Evolutionary conservation across 805 yeast genomes (phyloP).

Genomic region (Myxozyma nipponensis): DNA sequence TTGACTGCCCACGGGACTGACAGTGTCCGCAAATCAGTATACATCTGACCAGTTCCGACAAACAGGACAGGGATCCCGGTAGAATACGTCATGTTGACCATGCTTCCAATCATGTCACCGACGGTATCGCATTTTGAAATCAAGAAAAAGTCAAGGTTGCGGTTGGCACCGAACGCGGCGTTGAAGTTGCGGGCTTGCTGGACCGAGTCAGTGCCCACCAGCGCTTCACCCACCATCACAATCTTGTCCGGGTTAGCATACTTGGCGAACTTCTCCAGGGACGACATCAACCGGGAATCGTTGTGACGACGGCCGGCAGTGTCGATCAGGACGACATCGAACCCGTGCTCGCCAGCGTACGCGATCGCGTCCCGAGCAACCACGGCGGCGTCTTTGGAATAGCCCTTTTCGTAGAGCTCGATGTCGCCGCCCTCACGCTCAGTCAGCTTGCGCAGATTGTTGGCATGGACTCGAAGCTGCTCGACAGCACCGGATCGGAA

Average conservation of each 20-base stretch:
- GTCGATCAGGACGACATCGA: conserved; percentile 86
- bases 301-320: conserved; percentile 98
- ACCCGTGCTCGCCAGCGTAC: conserved; percentile 63
- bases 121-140: conserved; percentile 96
- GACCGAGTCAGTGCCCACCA: conserved; percentile 96
- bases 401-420: conserved; percentile 89
- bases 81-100: conserved; percentile 96
- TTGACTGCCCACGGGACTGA: conserved; percentile 92
- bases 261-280: conserved; percentile 88
- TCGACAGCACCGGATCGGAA: conserved; percentile 99
- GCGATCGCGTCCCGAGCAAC: conserved; percentile 89
- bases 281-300: conserved; percentile 92
- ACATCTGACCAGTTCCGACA: conserved; percentile 96
- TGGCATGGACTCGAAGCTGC: conserved; percentile 89
- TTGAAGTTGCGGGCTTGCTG: conserved; percentile 92
- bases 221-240: conserved; percentile 97
- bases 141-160: conserved; percentile 83
- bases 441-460: conserved; percentile 68
- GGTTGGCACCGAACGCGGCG: conserved; percentile 79
- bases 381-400: conserved; percentile 95
- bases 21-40: conserved; percentile 85
- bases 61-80: conserved; percentile 93
- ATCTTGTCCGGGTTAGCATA: conserved; percentile 94
- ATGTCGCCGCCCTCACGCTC: conserved; percentile 49
- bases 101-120: conserved; percentile 91